Conservation (phyloP, 352 stramenopile species). For the Pythium folliculosum region DNA sequence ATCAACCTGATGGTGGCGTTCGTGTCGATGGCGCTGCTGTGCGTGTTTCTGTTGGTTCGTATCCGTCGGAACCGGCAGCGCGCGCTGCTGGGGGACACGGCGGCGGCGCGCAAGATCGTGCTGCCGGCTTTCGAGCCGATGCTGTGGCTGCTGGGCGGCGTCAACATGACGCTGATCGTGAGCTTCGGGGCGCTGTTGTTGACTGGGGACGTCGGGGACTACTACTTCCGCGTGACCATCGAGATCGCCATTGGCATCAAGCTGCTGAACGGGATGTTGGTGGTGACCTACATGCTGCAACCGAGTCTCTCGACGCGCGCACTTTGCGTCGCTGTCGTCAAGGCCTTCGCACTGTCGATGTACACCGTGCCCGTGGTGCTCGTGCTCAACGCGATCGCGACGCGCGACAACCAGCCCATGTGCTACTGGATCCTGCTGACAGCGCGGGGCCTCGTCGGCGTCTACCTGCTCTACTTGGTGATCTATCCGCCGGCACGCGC, state of each 20-base stretch:
- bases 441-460: neutral
- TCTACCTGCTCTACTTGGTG: conserved; percentile 17
- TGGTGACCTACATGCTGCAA: conserved; percentile 56
- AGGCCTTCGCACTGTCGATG: conserved; percentile 35
- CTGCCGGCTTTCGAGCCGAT: conserved; percentile 69
- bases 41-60: conserved; percentile 43
- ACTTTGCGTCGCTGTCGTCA: conserved; percentile 32
- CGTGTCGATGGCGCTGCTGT: conserved; percentile 9
- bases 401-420: neutral
- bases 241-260: conserved; percentile 38
- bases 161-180: conserved; percentile 36
- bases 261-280: conserved; percentile 46
- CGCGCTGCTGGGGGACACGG: conserved; percentile 45
- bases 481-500: conserved; percentile 14
- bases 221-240: neutral
- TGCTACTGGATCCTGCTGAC: conserved; percentile 12
- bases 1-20: conserved; percentile 11
- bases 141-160: conserved; percentile 33
- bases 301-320: conserved; percentile 53
- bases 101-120: conserved; percentile 53
- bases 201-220: too few species aligned
- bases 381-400: conserved; percentile 22
- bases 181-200: conserved; percentile 38
- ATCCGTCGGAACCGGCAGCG: conserved; percentile 55
- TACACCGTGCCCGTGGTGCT: conserved; percentile 35